These are phyloP conservation scores for Cryptococcus sp. DNA, from an alignment of 1,284 basidiomycete genomes.

Conservation along the genomic window DNA sequence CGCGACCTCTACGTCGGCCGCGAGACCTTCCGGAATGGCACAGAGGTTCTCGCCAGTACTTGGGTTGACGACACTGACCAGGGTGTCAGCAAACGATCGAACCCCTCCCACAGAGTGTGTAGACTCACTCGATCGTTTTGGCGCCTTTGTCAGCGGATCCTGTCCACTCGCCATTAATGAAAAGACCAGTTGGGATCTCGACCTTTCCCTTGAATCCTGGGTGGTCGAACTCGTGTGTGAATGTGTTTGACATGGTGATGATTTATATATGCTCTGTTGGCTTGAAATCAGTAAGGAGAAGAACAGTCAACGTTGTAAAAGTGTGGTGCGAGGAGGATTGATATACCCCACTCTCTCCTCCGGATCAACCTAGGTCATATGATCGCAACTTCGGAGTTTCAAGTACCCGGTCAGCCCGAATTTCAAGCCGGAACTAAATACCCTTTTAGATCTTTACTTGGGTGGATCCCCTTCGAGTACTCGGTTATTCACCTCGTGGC, in stretches of 20 bases:
- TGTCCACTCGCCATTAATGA: slow-evolving; percentile 74
- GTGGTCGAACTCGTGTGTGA: slow-evolving; percentile 61
- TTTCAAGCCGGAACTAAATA: too few relatives aligned
- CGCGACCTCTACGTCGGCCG: slow-evolving; percentile 67
- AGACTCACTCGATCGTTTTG: slow-evolving; percentile 43
- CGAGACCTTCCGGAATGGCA: slow-evolving; percentile 62
- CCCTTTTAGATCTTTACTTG: too few relatives aligned
- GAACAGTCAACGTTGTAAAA: neutral
- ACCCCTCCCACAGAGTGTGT: neutral
- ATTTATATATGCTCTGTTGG: neutral
- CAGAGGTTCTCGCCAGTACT: slow-evolving; percentile 68
- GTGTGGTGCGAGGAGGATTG: neutral
- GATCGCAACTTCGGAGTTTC: too few relatives aligned
- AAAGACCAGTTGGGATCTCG: slow-evolving; percentile 67
- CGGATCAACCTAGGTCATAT: too few relatives aligned
- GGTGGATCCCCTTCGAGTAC: too few relatives aligned
- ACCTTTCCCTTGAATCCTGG: slow-evolving; percentile 64
- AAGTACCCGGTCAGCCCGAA: too few relatives aligned
- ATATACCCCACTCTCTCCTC: too few relatives aligned
- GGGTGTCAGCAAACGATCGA: slow-evolving; percentile 1
- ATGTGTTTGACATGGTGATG: slow-evolving; percentile 39
- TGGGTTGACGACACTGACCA: slow-evolving; percentile 67
- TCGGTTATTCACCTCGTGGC: too few relatives aligned
- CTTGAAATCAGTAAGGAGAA: neutral
- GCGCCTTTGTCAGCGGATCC: slow-evolving; percentile 58